Conservation (phyloP, 352 stramenopile species). For the Phytophthora fragariaefolia region DNA sequence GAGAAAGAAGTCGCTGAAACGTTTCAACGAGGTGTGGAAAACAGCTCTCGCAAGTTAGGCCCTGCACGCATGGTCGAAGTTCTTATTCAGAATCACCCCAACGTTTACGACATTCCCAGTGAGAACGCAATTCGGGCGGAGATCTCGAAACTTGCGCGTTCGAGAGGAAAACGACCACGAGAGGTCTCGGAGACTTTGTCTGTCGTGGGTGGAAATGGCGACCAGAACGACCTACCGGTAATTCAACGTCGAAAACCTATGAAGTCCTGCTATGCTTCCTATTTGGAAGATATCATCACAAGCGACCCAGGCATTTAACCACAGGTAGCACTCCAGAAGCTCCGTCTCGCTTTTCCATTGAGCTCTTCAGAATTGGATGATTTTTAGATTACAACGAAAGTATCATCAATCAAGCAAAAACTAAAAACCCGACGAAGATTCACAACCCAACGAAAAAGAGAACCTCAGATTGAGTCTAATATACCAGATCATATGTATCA, state of each 20-base stretch:
- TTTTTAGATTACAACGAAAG: background rate
- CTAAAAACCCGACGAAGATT: background rate
- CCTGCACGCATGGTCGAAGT: slow-evolving; percentile 12
- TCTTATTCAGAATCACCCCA: slow-evolving; percentile 5
- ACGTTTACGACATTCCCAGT: slow-evolving; percentile 11
- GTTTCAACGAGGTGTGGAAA: slow-evolving; percentile 1
- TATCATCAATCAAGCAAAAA: background rate
- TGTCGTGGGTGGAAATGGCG: background rate
- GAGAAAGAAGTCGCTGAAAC: slow-evolving; percentile 7
- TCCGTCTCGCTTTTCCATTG: background rate
- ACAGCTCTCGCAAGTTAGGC: slow-evolving; percentile 14
- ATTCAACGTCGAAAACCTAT: background rate
- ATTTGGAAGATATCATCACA: slow-evolving; percentile 3
- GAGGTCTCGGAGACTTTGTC: background rate
- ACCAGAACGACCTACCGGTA: background rate
- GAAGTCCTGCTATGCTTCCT: slow-evolving; percentile 9
- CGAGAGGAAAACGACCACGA: slow-evolving; percentile 4
- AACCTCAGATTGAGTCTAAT: too few species aligned
- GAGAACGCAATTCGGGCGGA: slow-evolving; percentile 19
- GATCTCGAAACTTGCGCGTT: slow-evolving; percentile 16
- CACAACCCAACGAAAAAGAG: too few species aligned
- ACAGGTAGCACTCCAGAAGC: background rate
- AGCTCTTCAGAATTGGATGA: background rate
- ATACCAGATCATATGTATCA: too few species aligned
- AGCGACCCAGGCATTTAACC: background rate